Percentiles rank a stretch among this genome's conserved stretches.
Conservation (phyloP, 345 rosid species). For the Eucalyptus pumila region DNA sequence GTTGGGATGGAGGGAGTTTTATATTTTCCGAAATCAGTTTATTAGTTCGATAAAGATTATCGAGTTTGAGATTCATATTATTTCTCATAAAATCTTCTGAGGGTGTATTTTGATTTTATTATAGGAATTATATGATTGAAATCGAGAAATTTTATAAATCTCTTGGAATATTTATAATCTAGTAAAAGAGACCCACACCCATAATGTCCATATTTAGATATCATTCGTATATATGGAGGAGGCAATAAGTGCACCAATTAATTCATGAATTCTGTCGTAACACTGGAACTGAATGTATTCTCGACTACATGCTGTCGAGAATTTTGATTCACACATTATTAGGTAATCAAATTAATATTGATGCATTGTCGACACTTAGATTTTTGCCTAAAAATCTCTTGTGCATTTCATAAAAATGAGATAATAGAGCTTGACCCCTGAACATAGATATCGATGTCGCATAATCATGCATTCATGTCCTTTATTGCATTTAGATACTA, state of each 20-base stretch:
- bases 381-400: neutral
- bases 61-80: neutral
- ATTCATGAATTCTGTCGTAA: neutral
- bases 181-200: neutral
- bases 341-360: neutral
- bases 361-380: no score
- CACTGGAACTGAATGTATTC: neutral
- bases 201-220: neutral
- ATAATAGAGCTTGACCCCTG: neutral
- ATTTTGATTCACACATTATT: neutral
- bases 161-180: neutral
- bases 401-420: neutral
- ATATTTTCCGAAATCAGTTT: neutral
- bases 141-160: neutral
- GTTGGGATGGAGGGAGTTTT: neutral
- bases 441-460: neutral
- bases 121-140: neutral
- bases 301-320: rapidly evolving
- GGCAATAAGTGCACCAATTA: neutral
- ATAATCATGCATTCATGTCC: neutral
- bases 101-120: neutral
- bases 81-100: neutral
- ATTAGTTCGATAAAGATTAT: neutral
- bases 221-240: neutral
- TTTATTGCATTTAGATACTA: neutral